Percentiles rank a stretch among this genome's conserved stretches.
Conservation (phyloP, 1,139 yeast species). For the Kluyveromyces sp. region DNA sequence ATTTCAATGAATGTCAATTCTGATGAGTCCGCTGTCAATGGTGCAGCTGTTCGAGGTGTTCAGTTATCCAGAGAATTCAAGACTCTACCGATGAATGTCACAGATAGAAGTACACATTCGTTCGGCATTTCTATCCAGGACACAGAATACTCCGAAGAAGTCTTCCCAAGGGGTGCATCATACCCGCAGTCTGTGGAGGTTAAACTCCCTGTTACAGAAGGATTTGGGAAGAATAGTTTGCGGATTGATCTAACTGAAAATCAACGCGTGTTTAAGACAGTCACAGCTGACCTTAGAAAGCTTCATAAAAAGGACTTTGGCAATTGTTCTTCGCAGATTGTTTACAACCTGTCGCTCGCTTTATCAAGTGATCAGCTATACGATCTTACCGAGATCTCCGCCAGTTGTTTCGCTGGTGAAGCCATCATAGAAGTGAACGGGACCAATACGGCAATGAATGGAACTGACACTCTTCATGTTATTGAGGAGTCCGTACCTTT, state of each 20-base stretch:
- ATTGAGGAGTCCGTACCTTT: constrained; percentile 19
- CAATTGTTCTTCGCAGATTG: constrained; percentile 41
- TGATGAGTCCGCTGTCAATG: constrained; percentile 90
- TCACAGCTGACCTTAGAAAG: constrained; percentile 23
- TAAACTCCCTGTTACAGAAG: constrained; percentile 9
- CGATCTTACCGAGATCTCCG: not conserved
- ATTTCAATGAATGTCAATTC: constrained; percentile 89
- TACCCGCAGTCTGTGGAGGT: constrained; percentile 22
- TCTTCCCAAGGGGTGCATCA: constrained; percentile 41
- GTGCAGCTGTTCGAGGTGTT: constrained; percentile 79
- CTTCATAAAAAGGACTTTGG: constrained; percentile 35
- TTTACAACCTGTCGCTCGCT: constrained; percentile 40
- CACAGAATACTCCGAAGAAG: constrained; percentile 22
- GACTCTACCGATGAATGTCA: constrained; percentile 48
- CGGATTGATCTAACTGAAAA: constrained; percentile 49
- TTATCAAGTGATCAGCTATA: constrained; percentile 19
- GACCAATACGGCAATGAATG: not conserved
- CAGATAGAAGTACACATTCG: constrained; percentile 47
- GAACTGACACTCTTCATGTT: not conserved
- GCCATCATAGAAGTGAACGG: not conserved
- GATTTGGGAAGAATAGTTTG: constrained; percentile 30
- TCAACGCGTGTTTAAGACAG: constrained; percentile 41
- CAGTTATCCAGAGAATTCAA: constrained; percentile 53
- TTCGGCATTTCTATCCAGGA: constrained; percentile 38
- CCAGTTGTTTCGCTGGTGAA: not conserved